These are phyloP conservation scores for Ulota crispa DNA, from an alignment of 225 moss, liverwort and hornwort species.

Conservation along the genomic window DNA sequence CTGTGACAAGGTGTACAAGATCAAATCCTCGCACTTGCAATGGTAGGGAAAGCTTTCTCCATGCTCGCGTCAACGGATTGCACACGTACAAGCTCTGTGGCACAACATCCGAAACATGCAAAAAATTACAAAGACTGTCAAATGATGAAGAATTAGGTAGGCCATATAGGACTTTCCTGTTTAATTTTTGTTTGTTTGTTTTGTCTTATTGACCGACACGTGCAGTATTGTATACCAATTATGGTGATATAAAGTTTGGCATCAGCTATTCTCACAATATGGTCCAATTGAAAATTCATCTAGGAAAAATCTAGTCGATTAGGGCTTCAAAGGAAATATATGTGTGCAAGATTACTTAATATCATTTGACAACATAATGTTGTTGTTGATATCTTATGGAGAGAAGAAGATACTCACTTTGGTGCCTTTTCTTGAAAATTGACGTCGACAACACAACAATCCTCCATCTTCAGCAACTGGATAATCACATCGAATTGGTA, in stretches of 20 bases:
- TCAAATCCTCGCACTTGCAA: no score
- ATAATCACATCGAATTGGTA: constrained; percentile 18
- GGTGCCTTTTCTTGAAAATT: no score
- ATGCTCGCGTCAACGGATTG: background rate
- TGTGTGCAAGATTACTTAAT: background rate
- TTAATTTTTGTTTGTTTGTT: background rate
- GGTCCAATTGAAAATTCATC: background rate
- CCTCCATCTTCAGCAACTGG: constrained; percentile 41
- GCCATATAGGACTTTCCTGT: background rate
- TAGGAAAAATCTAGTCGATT: no score
- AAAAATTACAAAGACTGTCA: background rate
- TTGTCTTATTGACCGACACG: background rate
- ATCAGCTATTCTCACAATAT: background rate
- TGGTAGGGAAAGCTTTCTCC: no score
- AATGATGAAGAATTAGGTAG: background rate
- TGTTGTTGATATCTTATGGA: background rate
- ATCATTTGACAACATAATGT: background rate
- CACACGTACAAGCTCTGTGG: constrained; percentile 31
- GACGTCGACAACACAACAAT: constrained; percentile 36
- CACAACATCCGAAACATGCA: background rate
- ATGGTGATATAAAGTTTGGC: background rate
- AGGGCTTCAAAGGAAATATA: background rate
- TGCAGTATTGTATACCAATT: background rate
- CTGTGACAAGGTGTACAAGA: no score
- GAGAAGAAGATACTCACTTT: constrained; percentile 11